Conservation (phyloP, 495 filamentous ascomycete genomes). For the Penicillium maclennaniae region DNA sequence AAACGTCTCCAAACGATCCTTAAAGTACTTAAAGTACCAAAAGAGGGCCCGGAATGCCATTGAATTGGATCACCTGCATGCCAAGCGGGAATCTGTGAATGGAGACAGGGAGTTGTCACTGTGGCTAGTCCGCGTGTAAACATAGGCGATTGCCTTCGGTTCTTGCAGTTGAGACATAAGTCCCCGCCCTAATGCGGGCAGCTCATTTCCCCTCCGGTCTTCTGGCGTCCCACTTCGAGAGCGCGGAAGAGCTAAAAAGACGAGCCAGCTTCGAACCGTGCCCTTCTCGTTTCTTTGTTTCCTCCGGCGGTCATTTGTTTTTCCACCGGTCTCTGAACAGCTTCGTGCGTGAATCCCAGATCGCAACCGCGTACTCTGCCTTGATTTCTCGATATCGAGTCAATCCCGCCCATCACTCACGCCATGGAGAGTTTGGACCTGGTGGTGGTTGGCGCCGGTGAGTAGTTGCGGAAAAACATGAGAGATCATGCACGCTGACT, state of each 20-base stretch:
- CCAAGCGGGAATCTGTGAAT: not conserved
- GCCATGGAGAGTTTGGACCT: conserved; percentile 28
- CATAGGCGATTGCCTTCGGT: not conserved
- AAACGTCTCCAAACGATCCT: too few relatives aligned
- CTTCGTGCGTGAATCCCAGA: not conserved
- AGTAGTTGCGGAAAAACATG: not conserved
- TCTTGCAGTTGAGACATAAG: too few relatives aligned
- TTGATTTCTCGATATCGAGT: not conserved
- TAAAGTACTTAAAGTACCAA: too few relatives aligned
- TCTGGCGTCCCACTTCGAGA: not conserved
- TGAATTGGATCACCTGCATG: not conserved
- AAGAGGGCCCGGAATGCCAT: not conserved
- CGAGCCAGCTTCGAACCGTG: not conserved
- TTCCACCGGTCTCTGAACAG: conserved; percentile 7
- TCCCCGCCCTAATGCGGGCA: not conserved
- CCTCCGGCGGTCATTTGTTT: not conserved
- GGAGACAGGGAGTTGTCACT: not conserved
- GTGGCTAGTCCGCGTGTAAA: not conserved
- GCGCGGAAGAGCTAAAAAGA: not conserved
- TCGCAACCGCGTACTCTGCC: not conserved
- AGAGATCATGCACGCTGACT: not conserved
- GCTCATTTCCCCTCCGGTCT: not conserved
- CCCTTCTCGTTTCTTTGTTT: not conserved
- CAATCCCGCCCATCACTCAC: not conserved
- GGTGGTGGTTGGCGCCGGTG: conserved; percentile 47